These are phyloP conservation scores for Trichoderma asperelloides DNA, from an alignment of 495 filamentous ascomycete genomes.

Conservation along the genomic window DNA sequence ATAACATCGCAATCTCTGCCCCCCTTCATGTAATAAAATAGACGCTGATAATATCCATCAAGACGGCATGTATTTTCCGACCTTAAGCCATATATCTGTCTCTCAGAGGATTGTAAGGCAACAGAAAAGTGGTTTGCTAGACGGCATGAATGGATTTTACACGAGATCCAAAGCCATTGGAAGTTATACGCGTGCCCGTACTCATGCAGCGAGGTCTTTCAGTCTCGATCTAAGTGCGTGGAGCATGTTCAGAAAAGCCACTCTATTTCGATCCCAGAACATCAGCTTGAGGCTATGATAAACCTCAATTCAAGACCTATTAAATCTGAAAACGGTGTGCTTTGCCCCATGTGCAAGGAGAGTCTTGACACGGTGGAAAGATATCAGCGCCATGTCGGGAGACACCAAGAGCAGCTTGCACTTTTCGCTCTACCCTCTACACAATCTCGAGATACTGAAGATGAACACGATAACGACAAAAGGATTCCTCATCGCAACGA, in stretches of 20 bases:
- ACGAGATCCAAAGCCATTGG: slow-evolving; percentile 16
- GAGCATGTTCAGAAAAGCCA: slow-evolving; percentile 5
- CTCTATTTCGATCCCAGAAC: neutral
- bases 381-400: slow-evolving; percentile 23
- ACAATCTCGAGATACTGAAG: slow-evolving; percentile 3
- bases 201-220: neutral
- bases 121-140: slow-evolving; percentile 17
- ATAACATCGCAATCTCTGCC: neutral
- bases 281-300: neutral
- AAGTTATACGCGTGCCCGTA: slow-evolving; percentile 9
- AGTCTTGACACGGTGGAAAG: slow-evolving; percentile 13
- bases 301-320: slow-evolving; percentile 7
- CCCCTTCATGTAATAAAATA: neutral
- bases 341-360: slow-evolving; percentile 17
- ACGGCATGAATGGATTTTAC: slow-evolving; percentile 22
- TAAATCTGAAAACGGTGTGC: neutral
- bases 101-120: slow-evolving; percentile 15
- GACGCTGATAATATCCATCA: neutral
- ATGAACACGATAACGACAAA: neutral
- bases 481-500: neutral
- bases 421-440: slow-evolving; percentile 24
- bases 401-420: slow-evolving; percentile 26
- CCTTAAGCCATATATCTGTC: slow-evolving; percentile 23
- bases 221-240: neutral
- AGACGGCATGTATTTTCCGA: slow-evolving; percentile 22